These are phyloP conservation scores for Alliaria petiolata DNA, from an alignment of 345 rosid species.

Conservation along the genomic window DNA sequence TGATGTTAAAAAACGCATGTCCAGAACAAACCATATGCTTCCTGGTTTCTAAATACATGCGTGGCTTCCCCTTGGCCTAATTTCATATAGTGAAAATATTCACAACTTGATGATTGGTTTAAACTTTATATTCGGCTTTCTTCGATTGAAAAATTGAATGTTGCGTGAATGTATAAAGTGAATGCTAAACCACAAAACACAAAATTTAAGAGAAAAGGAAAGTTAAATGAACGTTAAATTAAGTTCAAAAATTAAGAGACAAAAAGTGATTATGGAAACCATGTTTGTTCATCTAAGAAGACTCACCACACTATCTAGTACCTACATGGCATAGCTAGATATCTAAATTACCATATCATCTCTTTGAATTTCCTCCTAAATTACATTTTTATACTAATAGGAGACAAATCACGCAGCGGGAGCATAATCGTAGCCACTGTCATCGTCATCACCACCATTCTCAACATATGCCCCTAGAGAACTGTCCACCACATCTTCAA, in stretches of 20 bases:
- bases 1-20: too few species aligned
- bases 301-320: conserved; percentile 10
- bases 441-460: conserved; percentile 33
- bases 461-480: conserved; percentile 1
- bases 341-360: neutral
- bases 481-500: conserved; percentile 14
- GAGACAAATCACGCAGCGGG: conserved; percentile 25
- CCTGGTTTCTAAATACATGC: too few species aligned
- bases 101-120: too few species aligned
- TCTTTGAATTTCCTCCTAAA: neutral
- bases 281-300: neutral
- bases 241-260: too few species aligned
- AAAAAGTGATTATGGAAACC: neutral
- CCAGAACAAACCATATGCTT: too few species aligned
- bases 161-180: neutral
- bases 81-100: too few species aligned
- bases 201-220: too few species aligned
- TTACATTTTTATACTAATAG: neutral
- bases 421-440: conserved; percentile 28
- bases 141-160: neutral
- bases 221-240: too few species aligned
- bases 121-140: neutral
- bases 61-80: too few species aligned
- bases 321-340: neutral
- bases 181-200: neutral